Evolutionary conservation across 176 grass and related monocot genomes (phyloP), one percentile per base, ranked within the genome.

Genomic region (Avena insularis): DNA sequence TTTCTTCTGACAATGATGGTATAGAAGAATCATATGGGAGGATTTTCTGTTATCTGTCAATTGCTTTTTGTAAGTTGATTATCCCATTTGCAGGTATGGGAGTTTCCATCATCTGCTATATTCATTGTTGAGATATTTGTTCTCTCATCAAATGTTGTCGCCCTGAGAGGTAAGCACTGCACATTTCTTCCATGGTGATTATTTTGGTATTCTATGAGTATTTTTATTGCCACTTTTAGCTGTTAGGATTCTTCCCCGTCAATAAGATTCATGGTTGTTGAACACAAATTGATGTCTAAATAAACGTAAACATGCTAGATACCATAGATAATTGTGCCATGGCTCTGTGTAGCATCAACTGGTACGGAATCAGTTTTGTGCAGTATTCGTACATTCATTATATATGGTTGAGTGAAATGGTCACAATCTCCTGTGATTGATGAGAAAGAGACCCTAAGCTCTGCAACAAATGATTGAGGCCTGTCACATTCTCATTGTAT

Each of bases 1-100:
- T 96, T 91, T 88, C 92, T 94, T 61, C 82, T 96, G 15, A 87
- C 90, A 85, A 94, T 92, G 90, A 96, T 96, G 92, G 95, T 94
- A 91, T 84, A 15, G 16, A 36, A 68, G 15, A 49, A 79, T 56
- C 56, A 60, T 79, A 31, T 53, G 38, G 70, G 57, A 58, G 3
- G 17, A 69, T 68, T 83, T 73, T 54, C 59, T 84, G 61, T 87
- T 20, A 35, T 82, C 6, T 88, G 9, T 77, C 55, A 84, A 57
- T 35, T 78, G 74, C 54, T 59, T 79, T 27, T 69, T 27, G 57
- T 78, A 27, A 27, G 14, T 79, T 81, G 20, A 66, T 38, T 81
- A 58, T 80, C 48, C 4, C 43, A 89, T 92, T 85, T 87, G 47
- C 86, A 96, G 96, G 87, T 96, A 82, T 98, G 96, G 96, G 92